Evolutionary conservation across 148 eudicot species (phyloP).

Genomic region (Chenopodium formosanum): DNA sequence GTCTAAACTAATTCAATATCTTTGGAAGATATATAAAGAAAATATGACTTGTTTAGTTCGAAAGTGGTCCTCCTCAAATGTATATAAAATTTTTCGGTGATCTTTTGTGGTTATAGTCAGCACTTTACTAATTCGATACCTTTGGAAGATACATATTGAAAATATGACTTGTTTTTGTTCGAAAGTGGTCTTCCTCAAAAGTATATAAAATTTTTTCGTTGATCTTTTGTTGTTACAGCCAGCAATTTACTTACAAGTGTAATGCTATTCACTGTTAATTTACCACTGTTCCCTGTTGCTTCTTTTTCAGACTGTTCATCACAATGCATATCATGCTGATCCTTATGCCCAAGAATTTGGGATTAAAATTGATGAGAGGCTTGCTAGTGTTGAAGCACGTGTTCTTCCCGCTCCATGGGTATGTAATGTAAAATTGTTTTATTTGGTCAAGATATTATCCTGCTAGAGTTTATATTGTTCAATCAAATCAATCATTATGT

Average conservation of each 20-base stretch:
- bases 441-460: background rate
- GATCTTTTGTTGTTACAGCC: background rate
- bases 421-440: conserved; percentile 12
- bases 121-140: background rate
- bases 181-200: background rate
- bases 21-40: too few relatives aligned
- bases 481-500: background rate
- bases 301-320: conserved; percentile 60
- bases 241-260: background rate
- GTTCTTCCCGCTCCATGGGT: conserved; percentile 91
- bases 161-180: background rate
- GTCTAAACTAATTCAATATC: too few relatives aligned
- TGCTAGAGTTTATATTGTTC: too few relatives aligned
- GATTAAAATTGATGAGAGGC: conserved; percentile 61
- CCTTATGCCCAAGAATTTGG: conserved; percentile 81
- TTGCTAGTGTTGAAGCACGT: conserved; percentile 78
- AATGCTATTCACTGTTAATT: background rate
- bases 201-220: background rate
- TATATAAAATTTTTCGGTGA: background rate
- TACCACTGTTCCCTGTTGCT: conserved; percentile 8
- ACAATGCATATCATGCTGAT: conserved; percentile 68
- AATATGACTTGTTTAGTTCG: background rate
- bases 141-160: too few relatives aligned
- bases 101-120: background rate
- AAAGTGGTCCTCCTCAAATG: background rate